These are phyloP conservation scores for Phytophthora megakarya DNA, from an alignment of 352 stramenopile species.

Conservation along the genomic window DNA sequence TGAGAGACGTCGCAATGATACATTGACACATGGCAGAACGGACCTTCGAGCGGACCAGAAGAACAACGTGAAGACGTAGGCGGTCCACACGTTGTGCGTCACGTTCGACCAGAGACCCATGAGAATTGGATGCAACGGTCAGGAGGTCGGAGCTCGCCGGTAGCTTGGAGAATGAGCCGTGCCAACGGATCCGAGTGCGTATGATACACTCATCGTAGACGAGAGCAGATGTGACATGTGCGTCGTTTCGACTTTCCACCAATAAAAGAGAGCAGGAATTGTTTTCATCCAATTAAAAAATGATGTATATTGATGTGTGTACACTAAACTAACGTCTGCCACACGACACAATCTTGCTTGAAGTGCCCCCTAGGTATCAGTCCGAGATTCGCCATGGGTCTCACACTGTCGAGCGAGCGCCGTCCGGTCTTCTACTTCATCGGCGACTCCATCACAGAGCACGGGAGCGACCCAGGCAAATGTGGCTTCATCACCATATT, in stretches of 20 bases:
- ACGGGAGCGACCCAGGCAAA: conserved; percentile 35
- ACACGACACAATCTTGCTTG: conserved; percentile 17
- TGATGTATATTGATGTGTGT: not conserved
- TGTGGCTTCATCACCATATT: conserved; percentile 54
- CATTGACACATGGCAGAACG: not conserved
- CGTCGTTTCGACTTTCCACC: conserved; percentile 16
- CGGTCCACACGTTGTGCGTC: conserved; percentile 64
- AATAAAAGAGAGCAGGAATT: conserved; percentile 4
- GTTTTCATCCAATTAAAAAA: not conserved
- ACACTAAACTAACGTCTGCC: not conserved
- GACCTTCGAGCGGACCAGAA: conserved; percentile 71
- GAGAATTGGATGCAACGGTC: not conserved
- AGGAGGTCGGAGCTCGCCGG: not conserved
- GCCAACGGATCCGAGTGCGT: conserved; percentile 8
- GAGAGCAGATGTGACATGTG: conserved; percentile 20
- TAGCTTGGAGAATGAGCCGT: conserved; percentile 7
- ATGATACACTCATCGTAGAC: conserved; percentile 26
- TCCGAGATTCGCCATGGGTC: conserved; percentile 25
- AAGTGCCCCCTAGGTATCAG: conserved; percentile 21
- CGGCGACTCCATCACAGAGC: conserved; percentile 72
- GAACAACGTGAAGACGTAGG: conserved; percentile 80
- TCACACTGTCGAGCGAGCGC: conserved; percentile 27
- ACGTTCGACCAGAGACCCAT: conserved; percentile 34
- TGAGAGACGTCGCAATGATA: not conserved
- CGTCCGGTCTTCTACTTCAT: conserved; percentile 54